phyloP scores from a whole-genome alignment of 345 rosid species.

The Dovyalis caffra region DNA sequence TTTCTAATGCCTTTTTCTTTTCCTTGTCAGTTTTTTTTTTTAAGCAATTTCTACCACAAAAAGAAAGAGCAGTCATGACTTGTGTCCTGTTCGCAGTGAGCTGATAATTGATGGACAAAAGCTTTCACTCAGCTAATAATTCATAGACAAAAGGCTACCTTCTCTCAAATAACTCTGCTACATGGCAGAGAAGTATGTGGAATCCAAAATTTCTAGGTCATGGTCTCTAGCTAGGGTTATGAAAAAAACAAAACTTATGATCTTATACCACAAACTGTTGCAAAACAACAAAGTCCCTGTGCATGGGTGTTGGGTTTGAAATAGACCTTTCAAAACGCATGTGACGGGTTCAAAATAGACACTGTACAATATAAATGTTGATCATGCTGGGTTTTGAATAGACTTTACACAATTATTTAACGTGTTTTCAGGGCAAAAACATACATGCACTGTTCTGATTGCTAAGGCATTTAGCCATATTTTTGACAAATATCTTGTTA shows the following conservation, averaged over 20 bases:
- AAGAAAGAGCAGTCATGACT: background rate
- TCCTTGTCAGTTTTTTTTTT: background rate
- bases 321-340: slow-evolving; percentile 9
- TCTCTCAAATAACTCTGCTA: background rate
- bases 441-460: background rate
- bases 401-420: background rate
- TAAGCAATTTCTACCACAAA: background rate
- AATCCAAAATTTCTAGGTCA: background rate
- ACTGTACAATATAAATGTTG: background rate
- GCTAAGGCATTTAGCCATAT: background rate
- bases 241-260: too few relatives aligned
- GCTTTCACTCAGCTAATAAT: slow-evolving; percentile 17
- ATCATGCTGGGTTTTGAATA: background rate
- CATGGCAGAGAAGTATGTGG: background rate
- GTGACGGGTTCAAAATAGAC: slow-evolving; percentile 12
- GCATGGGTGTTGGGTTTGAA: slow-evolving; percentile 15
- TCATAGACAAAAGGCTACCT: slow-evolving; percentile 23
- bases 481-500: background rate
- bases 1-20: background rate
- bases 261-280: background rate
- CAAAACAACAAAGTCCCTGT: background rate
- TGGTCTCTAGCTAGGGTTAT: background rate
- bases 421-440: background rate
- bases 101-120: slow-evolving; percentile 29
- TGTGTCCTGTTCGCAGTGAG: background rate